Evolutionary conservation across 1,139 yeast genomes (phyloP), one percentile per base, ranked within the genome.

Genomic region (Suhomyces ambrosiae): DNA sequence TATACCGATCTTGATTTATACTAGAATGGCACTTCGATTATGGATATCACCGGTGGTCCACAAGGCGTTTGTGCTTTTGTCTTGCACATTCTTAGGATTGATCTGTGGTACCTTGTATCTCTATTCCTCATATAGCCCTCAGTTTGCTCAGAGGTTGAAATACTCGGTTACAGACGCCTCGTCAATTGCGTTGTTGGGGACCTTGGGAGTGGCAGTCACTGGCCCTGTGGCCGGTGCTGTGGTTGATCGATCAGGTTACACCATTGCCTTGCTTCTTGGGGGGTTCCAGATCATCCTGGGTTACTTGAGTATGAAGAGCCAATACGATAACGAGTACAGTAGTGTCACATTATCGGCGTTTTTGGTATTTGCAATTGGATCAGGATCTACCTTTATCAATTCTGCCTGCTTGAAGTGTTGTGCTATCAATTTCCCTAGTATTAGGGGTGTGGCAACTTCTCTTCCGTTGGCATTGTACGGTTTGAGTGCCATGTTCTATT

Each of bases 41-140:
- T 15, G 30, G 7, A 18, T 53, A 29, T 49, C 61, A 24, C 60
- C 63, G 19, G 56, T 63, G 8, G 38, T 65, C 17, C 57, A 56
- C 22, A 65, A 66, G 42, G 64, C 58, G 19, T 56, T 65, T 35
- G 60, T 69, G 29, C 60, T 76, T 37, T 51, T 71, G 17, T 64
- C 76, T 23, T 73, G 79, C 47, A 72, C 80, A 3, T 61, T 74
- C 36, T 55, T 74, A 21, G 80, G 82, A 26, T 60, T 80, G 36
- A 77, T 76, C 27, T 63, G 84, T 53, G 86, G 86, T 4, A 80
- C 86, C 5, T 64, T 80, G 55, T 79, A 79, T 52, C 56, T 79
- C 22, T 79, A 75, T 52, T 74, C 80, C 3, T 78, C 83, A 5
- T 80, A 78, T 51, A 79, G 83, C 31, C 86, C 87, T 3, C 86